Evolutionary conservation across 2,329 filamentous ascomycete genomes (phyloP).

Genomic region (Trichoderma atrobrunneum): DNA sequence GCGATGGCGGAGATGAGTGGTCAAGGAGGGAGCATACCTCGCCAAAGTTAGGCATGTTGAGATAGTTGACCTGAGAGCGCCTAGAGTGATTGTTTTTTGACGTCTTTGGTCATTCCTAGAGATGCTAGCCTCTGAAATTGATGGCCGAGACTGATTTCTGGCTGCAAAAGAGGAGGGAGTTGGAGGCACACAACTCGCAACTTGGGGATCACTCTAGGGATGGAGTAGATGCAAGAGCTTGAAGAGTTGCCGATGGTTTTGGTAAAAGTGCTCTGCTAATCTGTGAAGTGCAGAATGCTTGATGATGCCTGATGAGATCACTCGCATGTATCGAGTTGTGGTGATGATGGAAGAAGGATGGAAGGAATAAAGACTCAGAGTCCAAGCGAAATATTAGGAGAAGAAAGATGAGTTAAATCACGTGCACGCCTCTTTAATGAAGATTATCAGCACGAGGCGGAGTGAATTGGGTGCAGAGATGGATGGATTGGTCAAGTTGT

Average conservation of each 20-base stretch:
- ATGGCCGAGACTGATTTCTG: not conserved
- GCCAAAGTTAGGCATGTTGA: slow-evolving; percentile 7
- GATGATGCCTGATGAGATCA: not conserved
- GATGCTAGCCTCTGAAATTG: not conserved
- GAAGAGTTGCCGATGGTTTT: not conserved
- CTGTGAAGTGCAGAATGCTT: not conserved
- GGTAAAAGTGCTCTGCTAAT: not conserved
- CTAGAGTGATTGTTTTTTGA: not conserved
- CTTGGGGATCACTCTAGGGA: not conserved
- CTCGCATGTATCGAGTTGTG: not conserved
- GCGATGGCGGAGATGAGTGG: not conserved
- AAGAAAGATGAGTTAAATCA: not conserved
- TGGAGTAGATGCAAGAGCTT: not conserved
- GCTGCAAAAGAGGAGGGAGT: not conserved
- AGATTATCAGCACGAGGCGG: not conserved
- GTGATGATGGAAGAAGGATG: not conserved
- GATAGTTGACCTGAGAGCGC: not conserved
- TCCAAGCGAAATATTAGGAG: not conserved
- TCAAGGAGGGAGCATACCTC: not conserved
- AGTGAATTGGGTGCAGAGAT: not conserved
- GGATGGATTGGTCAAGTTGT: not conserved
- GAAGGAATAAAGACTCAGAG: not conserved
- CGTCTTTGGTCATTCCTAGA: not conserved
- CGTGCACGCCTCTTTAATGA: slow-evolving; percentile 1
- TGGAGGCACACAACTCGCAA: not conserved